Conservation (phyloP, 371 early-diverging fungal species). For the Apophysomyces elegans region DNA sequence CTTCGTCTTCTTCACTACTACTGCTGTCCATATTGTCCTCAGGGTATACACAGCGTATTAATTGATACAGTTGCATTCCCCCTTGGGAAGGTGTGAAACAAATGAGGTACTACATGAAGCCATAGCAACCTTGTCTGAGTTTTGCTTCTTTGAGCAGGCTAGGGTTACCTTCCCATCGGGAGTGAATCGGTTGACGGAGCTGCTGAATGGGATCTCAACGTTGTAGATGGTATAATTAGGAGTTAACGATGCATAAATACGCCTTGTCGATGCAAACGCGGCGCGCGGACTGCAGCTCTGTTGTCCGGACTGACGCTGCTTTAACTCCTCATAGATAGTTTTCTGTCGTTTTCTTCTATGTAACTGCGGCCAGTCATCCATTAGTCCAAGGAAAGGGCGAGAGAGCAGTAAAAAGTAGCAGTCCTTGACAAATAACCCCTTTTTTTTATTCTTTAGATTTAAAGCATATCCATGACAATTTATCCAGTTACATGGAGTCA, state of each 20-base stretch:
- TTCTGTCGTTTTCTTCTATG: neutral
- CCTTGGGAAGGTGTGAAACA: conserved; percentile 5
- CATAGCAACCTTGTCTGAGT: neutral
- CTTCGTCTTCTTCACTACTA: neutral
- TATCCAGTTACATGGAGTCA: neutral
- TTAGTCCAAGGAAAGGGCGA: neutral
- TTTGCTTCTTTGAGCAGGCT: neutral
- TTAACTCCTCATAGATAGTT: conserved; percentile 7
- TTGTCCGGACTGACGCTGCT: conserved; percentile 9
- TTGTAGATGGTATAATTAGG: conserved; percentile 15
- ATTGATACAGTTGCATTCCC: conserved; percentile 6
- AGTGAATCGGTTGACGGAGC: conserved; percentile 8
- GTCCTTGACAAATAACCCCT: neutral
- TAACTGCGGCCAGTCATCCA: neutral
- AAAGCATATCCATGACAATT: no score
- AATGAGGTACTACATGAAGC: neutral
- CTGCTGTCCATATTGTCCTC: neutral
- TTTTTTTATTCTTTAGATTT: neutral
- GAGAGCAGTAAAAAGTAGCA: conserved; percentile 11
- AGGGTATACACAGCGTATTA: neutral
- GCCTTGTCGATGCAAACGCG: neutral
- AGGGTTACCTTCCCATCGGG: conserved; percentile 13
- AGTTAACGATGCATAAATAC: conserved; percentile 1
- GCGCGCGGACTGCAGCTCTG: neutral
- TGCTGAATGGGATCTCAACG: conserved; percentile 11